These are phyloP conservation scores for Wickerhamiella alocasiicola DNA, from an alignment of 805 yeast genomes.

Conservation along the genomic window DNA sequence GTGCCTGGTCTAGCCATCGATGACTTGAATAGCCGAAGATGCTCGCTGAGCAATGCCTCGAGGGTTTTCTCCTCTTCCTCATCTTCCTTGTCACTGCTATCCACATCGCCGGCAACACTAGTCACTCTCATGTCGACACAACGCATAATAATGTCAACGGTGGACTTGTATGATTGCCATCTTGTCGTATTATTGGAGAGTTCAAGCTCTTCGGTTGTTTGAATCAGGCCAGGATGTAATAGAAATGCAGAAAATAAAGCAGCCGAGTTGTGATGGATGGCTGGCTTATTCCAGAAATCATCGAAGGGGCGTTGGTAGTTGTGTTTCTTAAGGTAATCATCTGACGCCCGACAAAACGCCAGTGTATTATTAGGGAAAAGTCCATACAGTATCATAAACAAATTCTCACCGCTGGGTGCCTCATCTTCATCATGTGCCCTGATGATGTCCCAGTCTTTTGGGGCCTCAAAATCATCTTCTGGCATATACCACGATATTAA, in stretches of 20 bases:
- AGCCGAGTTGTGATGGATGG: constrained; percentile 25
- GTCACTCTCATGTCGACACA: constrained; percentile 25
- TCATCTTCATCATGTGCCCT: constrained; percentile 4
- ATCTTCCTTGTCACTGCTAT: neutral
- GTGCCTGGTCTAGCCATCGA: constrained; percentile 3
- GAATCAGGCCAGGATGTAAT: constrained; percentile 39
- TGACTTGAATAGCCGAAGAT: constrained; percentile 13
- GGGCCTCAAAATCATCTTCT: neutral
- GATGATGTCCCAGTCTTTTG: neutral
- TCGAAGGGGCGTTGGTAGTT: constrained; percentile 17
- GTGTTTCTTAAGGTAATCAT: constrained; percentile 25
- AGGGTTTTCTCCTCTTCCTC: constrained; percentile 3
- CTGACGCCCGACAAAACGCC: constrained; percentile 34
- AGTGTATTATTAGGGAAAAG: constrained; percentile 41
- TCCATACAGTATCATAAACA: constrained; percentile 44
- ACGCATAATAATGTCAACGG: constrained; percentile 8
- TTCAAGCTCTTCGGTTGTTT: constrained; percentile 29
- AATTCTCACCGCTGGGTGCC: constrained; percentile 25
- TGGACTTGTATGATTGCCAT: constrained; percentile 7
- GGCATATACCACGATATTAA: constrained; percentile 30
- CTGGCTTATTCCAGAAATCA: constrained; percentile 29
- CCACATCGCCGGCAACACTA: constrained; percentile 3
- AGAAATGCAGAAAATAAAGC: constrained; percentile 28
- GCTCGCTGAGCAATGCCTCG: constrained; percentile 9
- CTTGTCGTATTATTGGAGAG: constrained; percentile 14